Conservation (phyloP, 2,329 filamentous ascomycete species). For the Verticillium zaregamsianum region DNA sequence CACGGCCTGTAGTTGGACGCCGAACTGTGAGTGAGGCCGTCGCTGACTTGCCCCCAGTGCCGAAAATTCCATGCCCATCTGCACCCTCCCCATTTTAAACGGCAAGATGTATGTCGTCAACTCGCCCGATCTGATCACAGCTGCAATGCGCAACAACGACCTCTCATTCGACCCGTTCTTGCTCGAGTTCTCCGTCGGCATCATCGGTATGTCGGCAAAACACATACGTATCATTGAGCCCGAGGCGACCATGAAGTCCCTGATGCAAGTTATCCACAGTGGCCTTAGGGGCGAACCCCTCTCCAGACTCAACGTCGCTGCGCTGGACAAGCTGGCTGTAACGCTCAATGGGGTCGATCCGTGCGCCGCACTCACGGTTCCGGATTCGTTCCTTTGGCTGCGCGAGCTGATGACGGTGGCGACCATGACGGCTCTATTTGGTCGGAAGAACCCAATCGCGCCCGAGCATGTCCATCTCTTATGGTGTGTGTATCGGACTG, state of each 20-base stretch:
- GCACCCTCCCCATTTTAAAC: slow-evolving; percentile 39
- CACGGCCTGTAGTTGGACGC: not conserved
- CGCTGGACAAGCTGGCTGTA: slow-evolving; percentile 27
- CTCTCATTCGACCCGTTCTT: slow-evolving; percentile 40
- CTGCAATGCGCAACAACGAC: slow-evolving; percentile 35
- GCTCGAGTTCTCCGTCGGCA: slow-evolving; percentile 27
- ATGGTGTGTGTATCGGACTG: not conserved
- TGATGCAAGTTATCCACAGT: slow-evolving; percentile 30
- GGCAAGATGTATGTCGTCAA: slow-evolving; percentile 41
- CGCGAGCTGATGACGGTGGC: slow-evolving; percentile 31
- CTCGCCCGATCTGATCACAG: slow-evolving; percentile 32
- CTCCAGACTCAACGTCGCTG: slow-evolving; percentile 27
- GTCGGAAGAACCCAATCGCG: slow-evolving; percentile 36
- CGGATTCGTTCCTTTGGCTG: slow-evolving; percentile 33
- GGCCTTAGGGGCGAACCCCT: slow-evolving; percentile 26
- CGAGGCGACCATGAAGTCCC: slow-evolving; percentile 23
- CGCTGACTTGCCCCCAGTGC: slow-evolving; percentile 11
- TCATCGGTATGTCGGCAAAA: slow-evolving; percentile 29
- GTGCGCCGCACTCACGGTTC: slow-evolving; percentile 15
- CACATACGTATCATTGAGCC: slow-evolving; percentile 12
- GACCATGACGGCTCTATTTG: slow-evolving; percentile 34
- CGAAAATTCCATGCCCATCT: slow-evolving; percentile 26
- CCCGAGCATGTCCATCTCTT: slow-evolving; percentile 12
- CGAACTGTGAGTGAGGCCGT: not conserved
- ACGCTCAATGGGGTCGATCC: slow-evolving; percentile 19